Evolutionary conservation across 2,329 filamentous ascomycete species (phyloP), one percentile per base, ranked within the genome.

Genomic region (Albophoma yamanashiensis): DNA sequence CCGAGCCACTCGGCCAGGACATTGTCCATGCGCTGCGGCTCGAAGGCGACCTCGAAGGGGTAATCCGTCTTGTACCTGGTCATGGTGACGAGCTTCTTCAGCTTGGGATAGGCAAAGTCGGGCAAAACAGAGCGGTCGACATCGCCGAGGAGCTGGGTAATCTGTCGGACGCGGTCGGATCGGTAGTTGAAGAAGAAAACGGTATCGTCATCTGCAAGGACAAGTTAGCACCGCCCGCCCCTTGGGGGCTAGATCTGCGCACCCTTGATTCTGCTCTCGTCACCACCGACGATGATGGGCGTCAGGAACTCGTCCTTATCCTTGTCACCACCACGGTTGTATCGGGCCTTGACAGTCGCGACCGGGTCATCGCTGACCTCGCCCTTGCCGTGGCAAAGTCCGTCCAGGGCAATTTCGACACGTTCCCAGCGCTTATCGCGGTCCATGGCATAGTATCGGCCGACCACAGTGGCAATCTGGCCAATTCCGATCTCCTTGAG

Each of bases 171-270:
- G 74, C 94, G 92, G 75, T 99, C 94, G 61, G 94, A 97, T 71
- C 94, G 91, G 83, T 99, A 99, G 86, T 99, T 99, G 89, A 99
- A 99, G 86, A 97, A 97, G 85, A 97, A 97, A 69, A 97, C 84
- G 59, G 91, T 93, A 73, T 99, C 94, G 66, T 89, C 83, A 71
- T 97, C 92, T 92, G 31, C 11, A 20, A 17, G 1, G 6, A 12
- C 25, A 20, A 22, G 61, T 64, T 38, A 67, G 64, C 45, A 52
- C 55, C 25, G 47, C 50, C 42, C 38, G 34, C 52, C 12, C 9
- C 8, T 20, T 1, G 14, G 2, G 9, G 14, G 6, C 11, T 2
- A n/a, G 14, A 2, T 25, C 20, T 5, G 66, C 78, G 67, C 76
- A 89, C 89, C 89, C 80, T 96, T 86, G 72, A 99, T 87, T 68